phyloP scores from a whole-genome alignment of 495 filamentous ascomycete genomes.

The Talaromyces thailandensis region DNA sequence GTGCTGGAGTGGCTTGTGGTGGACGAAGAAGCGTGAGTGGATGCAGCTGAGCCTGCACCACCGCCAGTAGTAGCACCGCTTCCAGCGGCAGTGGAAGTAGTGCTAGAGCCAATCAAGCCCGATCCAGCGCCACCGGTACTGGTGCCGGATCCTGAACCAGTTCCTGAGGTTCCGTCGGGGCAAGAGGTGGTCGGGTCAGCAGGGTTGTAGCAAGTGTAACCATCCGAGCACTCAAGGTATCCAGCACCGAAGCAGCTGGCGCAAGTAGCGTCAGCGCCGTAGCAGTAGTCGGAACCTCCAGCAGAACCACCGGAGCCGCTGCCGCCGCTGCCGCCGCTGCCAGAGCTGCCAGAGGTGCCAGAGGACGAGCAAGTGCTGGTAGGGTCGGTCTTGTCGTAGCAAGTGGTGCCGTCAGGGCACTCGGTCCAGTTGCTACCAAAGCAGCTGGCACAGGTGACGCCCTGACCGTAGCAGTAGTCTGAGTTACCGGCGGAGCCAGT shows the following conservation, averaged over 20 bases:
- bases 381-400: slow-evolving; percentile 2
- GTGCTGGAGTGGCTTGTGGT: background rate
- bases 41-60: background rate
- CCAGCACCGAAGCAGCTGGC: background rate
- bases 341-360: background rate
- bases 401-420: background rate
- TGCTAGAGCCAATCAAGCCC: background rate
- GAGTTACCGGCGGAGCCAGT: background rate
- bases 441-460: background rate
- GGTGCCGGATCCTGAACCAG: background rate
- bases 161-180: background rate
- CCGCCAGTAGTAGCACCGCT: background rate
- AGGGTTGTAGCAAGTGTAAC: background rate
- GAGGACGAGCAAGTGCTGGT: background rate
- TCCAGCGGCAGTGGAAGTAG: background rate
- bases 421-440: background rate
- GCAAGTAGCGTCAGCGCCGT: background rate
- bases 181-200: background rate
- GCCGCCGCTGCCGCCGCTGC: background rate
- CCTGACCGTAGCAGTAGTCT: background rate
- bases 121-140: background rate
- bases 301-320: background rate
- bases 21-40: background rate
- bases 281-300: background rate
- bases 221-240: background rate